A percentile compares a stretch with the other conserved stretches of the same genome.
Conservation (phyloP, 2,329 filamentous ascomycete species). For the Aotearoamyces nothofagi region DNA sequence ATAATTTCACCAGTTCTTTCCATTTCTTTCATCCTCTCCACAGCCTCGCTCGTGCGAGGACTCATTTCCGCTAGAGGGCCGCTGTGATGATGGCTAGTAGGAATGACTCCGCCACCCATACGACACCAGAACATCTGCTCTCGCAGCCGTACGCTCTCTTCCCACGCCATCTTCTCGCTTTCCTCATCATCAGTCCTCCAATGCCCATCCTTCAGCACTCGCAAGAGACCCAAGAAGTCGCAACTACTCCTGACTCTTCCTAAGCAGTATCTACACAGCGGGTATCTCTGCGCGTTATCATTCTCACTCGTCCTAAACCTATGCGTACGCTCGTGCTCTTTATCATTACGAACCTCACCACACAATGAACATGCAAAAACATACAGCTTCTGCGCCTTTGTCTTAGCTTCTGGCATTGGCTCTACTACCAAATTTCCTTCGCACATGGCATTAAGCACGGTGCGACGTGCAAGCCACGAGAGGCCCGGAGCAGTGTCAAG, state of each 20-base stretch:
- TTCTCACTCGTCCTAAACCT: slow-evolving; percentile 81
- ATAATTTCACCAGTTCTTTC: slow-evolving; percentile 15
- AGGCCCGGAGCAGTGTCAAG: slow-evolving; percentile 81
- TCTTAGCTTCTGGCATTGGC: slow-evolving; percentile 50
- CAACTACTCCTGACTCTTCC: slow-evolving; percentile 73
- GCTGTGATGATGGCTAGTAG: slow-evolving; percentile 24
- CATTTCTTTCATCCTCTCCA: slow-evolving; percentile 14
- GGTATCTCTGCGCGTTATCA: slow-evolving; percentile 76
- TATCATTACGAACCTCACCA: slow-evolving; percentile 63
- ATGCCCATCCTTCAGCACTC: slow-evolving; percentile 84
- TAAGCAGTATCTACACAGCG: slow-evolving; percentile 80
- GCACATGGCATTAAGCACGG: slow-evolving; percentile 68
- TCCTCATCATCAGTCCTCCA: slow-evolving; percentile 75
- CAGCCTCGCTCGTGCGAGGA: slow-evolving; percentile 15
- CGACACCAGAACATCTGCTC: slow-evolving; percentile 97
- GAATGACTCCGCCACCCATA: slow-evolving; percentile 81
- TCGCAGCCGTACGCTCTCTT: slow-evolving; percentile 76
- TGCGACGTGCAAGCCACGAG: slow-evolving; percentile 82
- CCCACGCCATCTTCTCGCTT: slow-evolving; percentile 80
- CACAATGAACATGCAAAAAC: slow-evolving; percentile 58
- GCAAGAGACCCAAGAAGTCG: slow-evolving; percentile 81
- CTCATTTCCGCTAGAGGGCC: slow-evolving; percentile 7
- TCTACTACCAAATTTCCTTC: slow-evolving; percentile 83
- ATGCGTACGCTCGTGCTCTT: slow-evolving; percentile 61
- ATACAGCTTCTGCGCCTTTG: slow-evolving; percentile 29